Evolutionary conservation across 805 yeast genomes (phyloP), one percentile per base, ranked within the genome.

Genomic region (Candida khao-thaluensis): DNA sequence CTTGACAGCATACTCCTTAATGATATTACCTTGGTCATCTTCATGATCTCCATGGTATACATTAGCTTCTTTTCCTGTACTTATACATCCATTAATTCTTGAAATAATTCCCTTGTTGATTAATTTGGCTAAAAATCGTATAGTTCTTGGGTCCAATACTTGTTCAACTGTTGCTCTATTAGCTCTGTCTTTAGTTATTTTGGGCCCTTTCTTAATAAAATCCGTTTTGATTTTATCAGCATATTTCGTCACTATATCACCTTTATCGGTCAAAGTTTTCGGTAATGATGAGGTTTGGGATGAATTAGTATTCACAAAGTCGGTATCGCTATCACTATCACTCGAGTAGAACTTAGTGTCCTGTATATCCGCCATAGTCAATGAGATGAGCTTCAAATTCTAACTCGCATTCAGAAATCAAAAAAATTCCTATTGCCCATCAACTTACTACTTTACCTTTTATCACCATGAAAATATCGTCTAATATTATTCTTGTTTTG

Each of bases 51-150:
- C 74, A 45, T 68, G 74, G 58, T 93, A 93, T 0, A 93, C 97
- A 55, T 93, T 93, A n/a, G 99, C 99, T 62, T 93, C 99, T 60
- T 93, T 93, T 34, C 99, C 99, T 0, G 99, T 93, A 52, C 93
- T 81, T 35, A 93, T 72, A 59, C 98, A 93, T 9, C 99, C 99
- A 52, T 90, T 87, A 52, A 93, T 82, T 49, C 85, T 79, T 2
- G 93, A 79, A 23, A 93, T 78, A 5, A 86, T 75, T 3, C 96
- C 96, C 51, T 85, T 82, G 54, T 81, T 85, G 60, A 87, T 82
- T 59, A 93, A 71, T 45, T 86, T 87, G 38, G 82, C 80, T 39
- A 93, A 69, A 54, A 91, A 91, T 51, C 79, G 71, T 67, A 90
- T 72, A 0, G 99, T 93, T 45, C 98, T 74, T 4, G 98, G 98